Evolutionary conservation across 768 basidiomycete genomes (phyloP), one percentile per base, ranked within the genome.

Genomic region (Filobasidium floriforme): DNA sequence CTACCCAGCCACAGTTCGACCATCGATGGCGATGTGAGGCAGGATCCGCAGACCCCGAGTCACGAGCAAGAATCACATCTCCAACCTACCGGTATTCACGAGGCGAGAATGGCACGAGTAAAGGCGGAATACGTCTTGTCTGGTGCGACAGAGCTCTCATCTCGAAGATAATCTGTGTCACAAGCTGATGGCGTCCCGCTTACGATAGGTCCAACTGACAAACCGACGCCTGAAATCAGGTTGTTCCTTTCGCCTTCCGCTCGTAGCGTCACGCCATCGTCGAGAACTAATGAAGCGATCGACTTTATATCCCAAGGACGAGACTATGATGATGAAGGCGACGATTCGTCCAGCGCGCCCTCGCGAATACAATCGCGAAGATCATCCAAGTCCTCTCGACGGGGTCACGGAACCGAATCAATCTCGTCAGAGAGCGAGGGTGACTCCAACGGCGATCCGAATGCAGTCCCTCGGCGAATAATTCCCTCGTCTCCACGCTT

Each of bases 121-220:
- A 78, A 76, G 60, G 81, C 81, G 28, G 80, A 79, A 60, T 81
- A 81, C 66, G 76, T 80, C 22, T 66, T 81, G 1, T 73, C 69
- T 18, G 81, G 80, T 80, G 37, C 68, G 78, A 3, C 12, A 49
- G 12, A 49, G 22, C 46, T 7, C 49, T n/a, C 46, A 26, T 61
- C 46, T 7, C 49, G 18, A 22, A 44, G n/a, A 22, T 62, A 41
- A 55, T 52, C 66, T 60, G 15, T n/a, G 52, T 15, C 1, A 7
- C 32, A 4, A 37, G 9, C 32, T 37, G 9, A 37, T 37, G 9
- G 4, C 9, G 32, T 37, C 9, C 32, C 32, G 32, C 32, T 37
- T 37, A 57, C 22, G 7, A 28, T 12, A 57, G 54, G 54, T 1
- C 69, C 74, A 44, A 70, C 76, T 1, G 75, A 77, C 24, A 63